These are phyloP conservation scores for Fennellomyces sp. DNA, from an alignment of 371 early-diverging fungal species.

Conservation along the genomic window DNA sequence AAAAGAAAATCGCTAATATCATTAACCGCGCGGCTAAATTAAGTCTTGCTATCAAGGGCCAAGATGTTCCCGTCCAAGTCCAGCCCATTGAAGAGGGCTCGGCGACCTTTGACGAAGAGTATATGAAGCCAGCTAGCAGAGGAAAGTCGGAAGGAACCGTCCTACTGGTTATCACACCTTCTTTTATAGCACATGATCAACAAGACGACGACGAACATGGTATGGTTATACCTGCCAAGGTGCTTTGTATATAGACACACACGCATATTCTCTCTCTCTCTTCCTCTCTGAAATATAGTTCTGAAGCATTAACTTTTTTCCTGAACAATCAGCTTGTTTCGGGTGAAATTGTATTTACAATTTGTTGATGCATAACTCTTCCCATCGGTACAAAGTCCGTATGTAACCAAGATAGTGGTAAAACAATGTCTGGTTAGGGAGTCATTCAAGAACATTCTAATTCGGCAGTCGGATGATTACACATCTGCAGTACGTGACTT, in stretches of 20 bases:
- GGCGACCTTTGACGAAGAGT: slow-evolving; percentile 7
- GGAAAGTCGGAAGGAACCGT: slow-evolving; percentile 23
- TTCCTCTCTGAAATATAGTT: too few species aligned
- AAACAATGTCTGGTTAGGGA: too few species aligned
- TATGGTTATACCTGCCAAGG: slow-evolving; percentile 20
- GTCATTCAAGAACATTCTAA: too few species aligned
- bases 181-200: slow-evolving; percentile 33
- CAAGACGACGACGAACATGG: slow-evolving; percentile 24
- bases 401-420: too few species aligned
- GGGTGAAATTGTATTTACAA: too few species aligned
- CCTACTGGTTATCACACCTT: slow-evolving; percentile 14
- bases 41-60: slow-evolving; percentile 32
- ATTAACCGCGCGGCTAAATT: slow-evolving; percentile 23
- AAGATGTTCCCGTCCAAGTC: slow-evolving; percentile 19
- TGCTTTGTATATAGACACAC: slow-evolving; percentile 2
- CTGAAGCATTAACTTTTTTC: too few species aligned
- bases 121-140: slow-evolving; percentile 25
- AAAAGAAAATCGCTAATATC: slow-evolving; percentile 37
- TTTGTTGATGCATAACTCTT: too few species aligned
- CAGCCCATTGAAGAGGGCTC: slow-evolving; percentile 11
- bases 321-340: too few species aligned
- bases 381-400: too few species aligned
- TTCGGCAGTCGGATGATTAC: too few species aligned
- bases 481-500: too few species aligned
- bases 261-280: too few species aligned